Evolutionary conservation across 495 filamentous ascomycete species (phyloP).

Genomic region (Annulohypoxylon bovei): DNA sequence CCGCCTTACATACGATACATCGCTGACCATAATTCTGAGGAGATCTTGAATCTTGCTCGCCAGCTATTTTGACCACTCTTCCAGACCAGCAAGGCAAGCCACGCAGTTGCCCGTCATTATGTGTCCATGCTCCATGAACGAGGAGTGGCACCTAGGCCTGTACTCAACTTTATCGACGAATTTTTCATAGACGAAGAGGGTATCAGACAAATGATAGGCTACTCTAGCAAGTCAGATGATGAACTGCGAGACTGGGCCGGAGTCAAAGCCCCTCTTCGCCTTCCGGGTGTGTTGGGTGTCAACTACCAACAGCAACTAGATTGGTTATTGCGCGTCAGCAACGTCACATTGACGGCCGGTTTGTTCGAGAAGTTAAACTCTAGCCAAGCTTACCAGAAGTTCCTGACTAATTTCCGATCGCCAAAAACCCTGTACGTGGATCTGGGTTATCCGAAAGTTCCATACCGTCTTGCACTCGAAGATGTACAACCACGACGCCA

Average conservation of each 20-base stretch:
- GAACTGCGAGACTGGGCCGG: neutral
- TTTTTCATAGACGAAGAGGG: neutral
- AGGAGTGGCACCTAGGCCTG: neutral
- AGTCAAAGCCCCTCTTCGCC: neutral
- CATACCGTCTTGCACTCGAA: too few relatives aligned
- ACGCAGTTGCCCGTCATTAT: neutral
- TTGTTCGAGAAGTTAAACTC: neutral
- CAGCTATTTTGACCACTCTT: neutral
- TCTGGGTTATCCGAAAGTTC: neutral
- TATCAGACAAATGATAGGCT: neutral
- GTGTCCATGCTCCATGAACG: neutral
- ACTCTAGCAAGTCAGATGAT: neutral
- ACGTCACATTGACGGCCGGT: neutral
- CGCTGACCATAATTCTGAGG: neutral
- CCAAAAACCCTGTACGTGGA: neutral
- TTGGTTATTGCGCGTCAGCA: neutral
- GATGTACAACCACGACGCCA: too few relatives aligned
- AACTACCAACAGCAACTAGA: neutral
- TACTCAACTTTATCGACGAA: neutral
- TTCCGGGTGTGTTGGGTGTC: neutral
- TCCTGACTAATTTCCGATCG: neutral
- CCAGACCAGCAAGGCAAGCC: neutral
- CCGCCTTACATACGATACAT: too few relatives aligned
- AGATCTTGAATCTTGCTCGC: too few relatives aligned
- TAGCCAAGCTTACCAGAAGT: neutral